Evolutionary conservation across 164 flowering plant species (phyloP), one percentile per base, ranked within the genome.

Genomic region (Umbilicus rupestris): DNA sequence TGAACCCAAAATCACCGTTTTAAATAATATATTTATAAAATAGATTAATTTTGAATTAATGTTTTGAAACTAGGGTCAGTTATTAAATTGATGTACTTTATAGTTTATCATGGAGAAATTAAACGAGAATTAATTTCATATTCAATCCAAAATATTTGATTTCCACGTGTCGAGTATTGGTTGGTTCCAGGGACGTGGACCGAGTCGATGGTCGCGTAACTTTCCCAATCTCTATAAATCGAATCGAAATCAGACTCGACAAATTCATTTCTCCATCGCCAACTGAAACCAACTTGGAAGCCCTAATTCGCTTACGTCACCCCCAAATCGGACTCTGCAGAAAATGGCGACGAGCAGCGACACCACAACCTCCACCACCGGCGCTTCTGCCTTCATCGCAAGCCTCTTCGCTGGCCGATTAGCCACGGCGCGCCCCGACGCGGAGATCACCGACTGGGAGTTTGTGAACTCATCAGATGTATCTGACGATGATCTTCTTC

Each of bases 401-500:
- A 14, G 33, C 33, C 60, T 26, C 22, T 55, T 55, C 33, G 16
- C 33, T 33, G 60, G 15, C 35, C 19, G 60, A 11, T 26, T 12
- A 3, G 33, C 60, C 11, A 14, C 28, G 19, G 22, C 17, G 31
- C 33, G 12, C 17, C 4, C 31, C 33, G 31, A 55, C 12, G 58
- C 58, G 12, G 58, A 52, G 58, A 52, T 55, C 60, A 55, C 60
- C 60, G 60, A 68, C 68, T 80, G 83, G 83, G 81, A 77, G 44
- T 37, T 80, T 70, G 50, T 80, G 65, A 60, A 72, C 58, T 28
- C 50, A 9, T 64, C 73, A 20, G 79, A 78, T 37, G 37, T 29
- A n/a, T 65, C 22, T 1, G 58, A 66, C 19, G 62, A 37, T 20
- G 52, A 30, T 41, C 4, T 15, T 19, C 28, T 30, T 7, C 8